Evolutionary conservation across 495 filamentous ascomycete species (phyloP), one percentile per base, ranked within the genome.

Genomic region (Penicillium herquei): DNA sequence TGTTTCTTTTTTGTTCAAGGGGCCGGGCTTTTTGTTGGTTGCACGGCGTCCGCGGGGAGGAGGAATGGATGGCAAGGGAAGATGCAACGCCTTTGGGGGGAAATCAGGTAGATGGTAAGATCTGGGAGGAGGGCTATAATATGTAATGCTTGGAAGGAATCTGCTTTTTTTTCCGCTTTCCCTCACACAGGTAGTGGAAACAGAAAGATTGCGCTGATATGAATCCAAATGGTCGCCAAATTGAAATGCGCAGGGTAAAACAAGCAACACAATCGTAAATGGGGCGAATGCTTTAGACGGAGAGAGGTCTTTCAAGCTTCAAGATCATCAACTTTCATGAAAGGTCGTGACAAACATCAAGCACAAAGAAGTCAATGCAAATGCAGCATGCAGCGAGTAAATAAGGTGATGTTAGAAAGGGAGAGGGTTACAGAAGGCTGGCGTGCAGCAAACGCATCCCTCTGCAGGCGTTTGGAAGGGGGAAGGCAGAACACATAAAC

Each of bases 291-390:
- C 21, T 26, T 26, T 26, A 26, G 21, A 26, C 21, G 21, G 21
- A 26, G 21, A 26, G 21, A 2, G 6, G 11, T 13, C 17, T 26
- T 26, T 46, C 17, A 46, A 30, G 43, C 40, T 2, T 11, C 16
- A 46, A 30, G 43, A 13, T 74, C 76, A 76, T 82, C 69, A 76
- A 33, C 66, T 63, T 37, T 83, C 82, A 81, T 84, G 74, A 78
- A 37, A 13, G 34, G 75, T 84, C 82, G 77, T 85, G 71, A 79
- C 49, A 71, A 72, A 68, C 57, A 52, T 54, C 33, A 55, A 55
- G 49, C 21, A 40, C 51, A 41, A 54, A 52, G n/a, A 33, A 42
- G 40, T 16, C 32, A 43, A 53, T 56, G 52, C 16, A 39, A 34
- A 59, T 46, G 53, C 56, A 59, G 51, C 34, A 57, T 56, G 41